Percentiles rank a stretch among this genome's conserved stretches.
These are phyloP conservation scores for Stipa capillata DNA, from an alignment of 176 grass and related monocot genomes.

Conservation along the genomic window DNA sequence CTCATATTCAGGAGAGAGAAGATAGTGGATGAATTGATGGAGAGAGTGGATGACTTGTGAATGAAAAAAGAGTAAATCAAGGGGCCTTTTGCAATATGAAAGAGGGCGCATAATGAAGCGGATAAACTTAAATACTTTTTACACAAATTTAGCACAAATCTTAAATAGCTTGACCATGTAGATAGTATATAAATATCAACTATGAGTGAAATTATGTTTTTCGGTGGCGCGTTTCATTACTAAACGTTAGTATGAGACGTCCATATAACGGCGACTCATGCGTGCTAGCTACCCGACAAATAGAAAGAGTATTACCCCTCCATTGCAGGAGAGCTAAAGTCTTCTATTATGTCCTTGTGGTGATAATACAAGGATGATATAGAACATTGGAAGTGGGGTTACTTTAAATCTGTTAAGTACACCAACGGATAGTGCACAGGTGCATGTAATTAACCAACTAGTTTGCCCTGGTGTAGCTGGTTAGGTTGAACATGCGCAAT, in stretches of 20 bases:
- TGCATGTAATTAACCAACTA: not conserved
- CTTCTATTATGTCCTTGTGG: not conserved
- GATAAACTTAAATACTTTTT: no score
- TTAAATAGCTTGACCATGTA: no score
- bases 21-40: no score
- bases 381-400: no score
- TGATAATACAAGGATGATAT: not conserved
- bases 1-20: no score
- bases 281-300: conserved; percentile 5
- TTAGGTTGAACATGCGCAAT: not conserved
- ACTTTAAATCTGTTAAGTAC: not conserved
- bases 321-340: not conserved
- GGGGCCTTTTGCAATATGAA: no score
- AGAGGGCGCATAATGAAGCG: no score
- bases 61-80: no score
- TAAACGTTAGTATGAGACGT: not conserved
- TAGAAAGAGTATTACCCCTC: not conserved
- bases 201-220: no score
- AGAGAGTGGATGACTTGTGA: no score
- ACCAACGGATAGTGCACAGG: not conserved
- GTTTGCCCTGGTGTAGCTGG: not conserved
- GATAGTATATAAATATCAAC: no score
- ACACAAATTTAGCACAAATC: no score
- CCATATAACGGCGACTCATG: conserved; percentile 14
- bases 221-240: not conserved